Percentiles rank a stretch among this genome's conserved stretches.
phyloP scores from a whole-genome alignment of 164 flowering plant genomes.

The Dillenia suffruticosa region DNA sequence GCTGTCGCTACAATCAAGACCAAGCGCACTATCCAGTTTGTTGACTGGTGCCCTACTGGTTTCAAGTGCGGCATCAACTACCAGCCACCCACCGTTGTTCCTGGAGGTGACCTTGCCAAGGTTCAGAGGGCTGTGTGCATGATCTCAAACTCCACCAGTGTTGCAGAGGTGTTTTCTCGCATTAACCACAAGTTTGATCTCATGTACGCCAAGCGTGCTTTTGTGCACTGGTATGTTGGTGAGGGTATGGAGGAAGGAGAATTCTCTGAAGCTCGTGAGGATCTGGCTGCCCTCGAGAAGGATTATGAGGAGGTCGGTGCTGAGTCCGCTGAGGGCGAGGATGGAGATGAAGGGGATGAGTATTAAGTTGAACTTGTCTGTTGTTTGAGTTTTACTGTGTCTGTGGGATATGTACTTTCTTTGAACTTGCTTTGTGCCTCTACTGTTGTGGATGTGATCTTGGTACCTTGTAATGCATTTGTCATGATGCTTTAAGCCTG shows the following conservation, averaged over 20 bases:
- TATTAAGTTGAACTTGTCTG: conserved; percentile 11
- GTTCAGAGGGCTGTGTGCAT: conserved; percentile 71
- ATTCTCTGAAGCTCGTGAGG: conserved; percentile 65
- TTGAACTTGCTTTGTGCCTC: too few relatives aligned
- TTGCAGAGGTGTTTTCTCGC: conserved; percentile 63
- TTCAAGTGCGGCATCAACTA: conserved; percentile 70
- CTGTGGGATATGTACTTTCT: too few relatives aligned
- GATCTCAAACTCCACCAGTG: conserved; percentile 71
- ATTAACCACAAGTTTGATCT: conserved; percentile 61
- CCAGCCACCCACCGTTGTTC: conserved; percentile 69
- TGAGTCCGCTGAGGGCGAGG: conserved; percentile 42
- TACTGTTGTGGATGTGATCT: too few relatives aligned
- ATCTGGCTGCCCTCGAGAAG: conserved; percentile 65
- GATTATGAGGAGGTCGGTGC: conserved; percentile 70
- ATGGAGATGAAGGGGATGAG: conserved; percentile 39
- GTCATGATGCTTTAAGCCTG: too few relatives aligned
- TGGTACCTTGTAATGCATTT: too few relatives aligned
- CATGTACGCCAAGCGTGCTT: conserved; percentile 61
- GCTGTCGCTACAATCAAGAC: conserved; percentile 70
- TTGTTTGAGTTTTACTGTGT: too few relatives aligned
- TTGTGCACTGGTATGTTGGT: conserved; percentile 73
- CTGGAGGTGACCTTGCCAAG: conserved; percentile 65
- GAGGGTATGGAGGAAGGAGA: conserved; percentile 83
- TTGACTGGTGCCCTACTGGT: conserved; percentile 71
- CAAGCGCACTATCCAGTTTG: conserved; percentile 67